Evolutionary conservation across 2,329 filamentous ascomycete genomes (phyloP).

Genomic region (Colletotrichum eremochloae): DNA sequence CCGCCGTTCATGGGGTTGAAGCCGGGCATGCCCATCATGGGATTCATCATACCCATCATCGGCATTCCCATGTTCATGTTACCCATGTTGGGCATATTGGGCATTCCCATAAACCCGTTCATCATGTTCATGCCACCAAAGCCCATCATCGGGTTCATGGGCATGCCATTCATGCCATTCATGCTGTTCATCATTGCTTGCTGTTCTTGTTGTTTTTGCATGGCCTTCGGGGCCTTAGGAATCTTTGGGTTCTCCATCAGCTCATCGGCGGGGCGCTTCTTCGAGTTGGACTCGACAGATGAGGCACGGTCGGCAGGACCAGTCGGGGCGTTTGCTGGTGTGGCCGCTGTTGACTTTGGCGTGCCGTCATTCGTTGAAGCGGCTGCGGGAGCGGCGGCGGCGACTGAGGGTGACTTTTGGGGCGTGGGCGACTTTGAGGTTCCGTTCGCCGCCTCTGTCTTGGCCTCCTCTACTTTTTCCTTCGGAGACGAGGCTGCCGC

Average conservation of each 20-base stretch:
- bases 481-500: constrained; percentile 48
- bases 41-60: constrained; percentile 49
- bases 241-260: constrained; percentile 74
- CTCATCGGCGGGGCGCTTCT: constrained; percentile 88
- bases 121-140: constrained; percentile 41
- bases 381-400: constrained; percentile 34
- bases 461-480: constrained; percentile 33
- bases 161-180: constrained; percentile 54
- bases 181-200: constrained; percentile 64
- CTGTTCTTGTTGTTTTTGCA: constrained; percentile 68
- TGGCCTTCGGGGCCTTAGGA: constrained; percentile 75
- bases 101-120: constrained; percentile 46
- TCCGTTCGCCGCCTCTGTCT: constrained; percentile 35
- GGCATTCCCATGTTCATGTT: constrained; percentile 49
- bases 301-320: constrained; percentile 44
- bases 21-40: constrained; percentile 44
- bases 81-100: constrained; percentile 48
- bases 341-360: constrained; percentile 47
- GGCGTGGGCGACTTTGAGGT: constrained; percentile 47
- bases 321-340: constrained; percentile 45
- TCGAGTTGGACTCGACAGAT: constrained; percentile 59
- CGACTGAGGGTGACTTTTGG: constrained; percentile 48
- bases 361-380: constrained; percentile 49
- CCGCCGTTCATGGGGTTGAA: constrained; percentile 45
- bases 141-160: constrained; percentile 51